Percentiles rank a stretch among this genome's conserved stretches.
Evolutionary conservation across 331 rosid species (phyloP).

Genomic region (Saraca asoca): DNA sequence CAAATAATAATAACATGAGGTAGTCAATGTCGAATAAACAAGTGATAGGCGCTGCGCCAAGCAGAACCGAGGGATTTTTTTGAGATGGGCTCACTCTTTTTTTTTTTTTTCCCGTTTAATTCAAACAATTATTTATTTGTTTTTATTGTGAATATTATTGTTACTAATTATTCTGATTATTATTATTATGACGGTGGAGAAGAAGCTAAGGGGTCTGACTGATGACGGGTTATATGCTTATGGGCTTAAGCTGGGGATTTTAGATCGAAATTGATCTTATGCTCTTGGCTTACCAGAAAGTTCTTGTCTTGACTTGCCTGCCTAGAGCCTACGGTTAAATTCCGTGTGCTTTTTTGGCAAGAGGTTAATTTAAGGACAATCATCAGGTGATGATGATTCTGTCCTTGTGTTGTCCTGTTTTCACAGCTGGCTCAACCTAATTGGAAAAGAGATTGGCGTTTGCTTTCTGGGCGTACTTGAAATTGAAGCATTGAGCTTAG

Average conservation of each 20-base stretch:
- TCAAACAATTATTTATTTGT: neutral
- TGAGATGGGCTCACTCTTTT: slow-evolving; percentile 1
- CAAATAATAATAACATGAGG: slow-evolving; percentile 35
- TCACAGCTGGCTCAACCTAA: slow-evolving; percentile 20
- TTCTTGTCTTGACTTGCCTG: slow-evolving; percentile 36
- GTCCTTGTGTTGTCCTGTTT: slow-evolving; percentile 31
- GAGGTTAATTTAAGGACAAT: neutral
- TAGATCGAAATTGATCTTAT: slow-evolving; percentile 7
- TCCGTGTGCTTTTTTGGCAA: neutral
- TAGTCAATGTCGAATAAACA: slow-evolving; percentile 36
- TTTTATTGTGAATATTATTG: too few relatives aligned
- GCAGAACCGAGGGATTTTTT: slow-evolving; percentile 32
- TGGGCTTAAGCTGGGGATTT: slow-evolving; percentile 2
- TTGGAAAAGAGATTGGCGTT: slow-evolving; percentile 2
- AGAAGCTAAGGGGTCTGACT: slow-evolving; percentile 42
- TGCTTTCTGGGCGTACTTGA: slow-evolving; percentile 24
- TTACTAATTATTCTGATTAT: too few relatives aligned
- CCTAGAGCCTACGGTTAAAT: slow-evolving; percentile 28
- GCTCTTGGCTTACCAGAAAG: slow-evolving; percentile 29
- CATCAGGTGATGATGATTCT: slow-evolving; percentile 20
- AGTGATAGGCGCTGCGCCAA: slow-evolving; percentile 54
- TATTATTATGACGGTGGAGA: slow-evolving; percentile 5
- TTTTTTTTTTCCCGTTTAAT: neutral
- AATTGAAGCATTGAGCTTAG: slow-evolving; percentile 35
- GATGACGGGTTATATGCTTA: neutral